These are phyloP conservation scores for Phytophthora podocarpi DNA, from an alignment of 352 stramenopile genomes.

Conservation along the genomic window DNA sequence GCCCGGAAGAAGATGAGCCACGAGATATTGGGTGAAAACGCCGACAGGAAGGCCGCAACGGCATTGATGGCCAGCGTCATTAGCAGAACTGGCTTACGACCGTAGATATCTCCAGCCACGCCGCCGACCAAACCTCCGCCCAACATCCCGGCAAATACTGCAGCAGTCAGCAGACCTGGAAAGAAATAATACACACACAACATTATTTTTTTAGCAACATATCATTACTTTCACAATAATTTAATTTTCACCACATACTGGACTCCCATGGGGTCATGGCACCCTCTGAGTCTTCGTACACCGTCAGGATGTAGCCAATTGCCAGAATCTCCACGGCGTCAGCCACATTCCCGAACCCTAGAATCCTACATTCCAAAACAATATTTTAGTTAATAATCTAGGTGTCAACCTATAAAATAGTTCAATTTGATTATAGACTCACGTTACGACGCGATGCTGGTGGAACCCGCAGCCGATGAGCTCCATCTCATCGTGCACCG, in stretches of 20 bases:
- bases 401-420: not conserved
- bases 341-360: slow-evolving; percentile 85
- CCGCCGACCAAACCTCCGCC: slow-evolving; percentile 77
- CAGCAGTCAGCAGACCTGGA: slow-evolving; percentile 82
- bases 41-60: slow-evolving; percentile 73
- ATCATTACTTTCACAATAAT: no score
- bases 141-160: slow-evolving; percentile 92
- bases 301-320: slow-evolving; percentile 89
- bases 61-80: slow-evolving; percentile 84
- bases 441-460: slow-evolving; percentile 73
- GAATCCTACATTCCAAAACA: slow-evolving; percentile 65
- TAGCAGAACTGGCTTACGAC: slow-evolving; percentile 79
- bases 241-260: slow-evolving; percentile 40
- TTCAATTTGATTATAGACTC: slow-evolving; percentile 25
- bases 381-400: no score
- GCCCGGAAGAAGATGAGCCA: slow-evolving; percentile 83
- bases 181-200: slow-evolving; percentile 9
- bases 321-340: slow-evolving; percentile 92
- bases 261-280: slow-evolving; percentile 75
- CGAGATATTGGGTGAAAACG: slow-evolving; percentile 67
- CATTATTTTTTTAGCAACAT: slow-evolving; percentile 1
- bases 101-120: slow-evolving; percentile 78
- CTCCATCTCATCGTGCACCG: slow-evolving; percentile 80
- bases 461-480: slow-evolving; percentile 74
- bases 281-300: slow-evolving; percentile 71